A percentile compares a stretch with the other conserved stretches of the same genome.
These are phyloP conservation scores for Quercus phellos DNA, from an alignment of 331 rosid species.

Conservation along the genomic window DNA sequence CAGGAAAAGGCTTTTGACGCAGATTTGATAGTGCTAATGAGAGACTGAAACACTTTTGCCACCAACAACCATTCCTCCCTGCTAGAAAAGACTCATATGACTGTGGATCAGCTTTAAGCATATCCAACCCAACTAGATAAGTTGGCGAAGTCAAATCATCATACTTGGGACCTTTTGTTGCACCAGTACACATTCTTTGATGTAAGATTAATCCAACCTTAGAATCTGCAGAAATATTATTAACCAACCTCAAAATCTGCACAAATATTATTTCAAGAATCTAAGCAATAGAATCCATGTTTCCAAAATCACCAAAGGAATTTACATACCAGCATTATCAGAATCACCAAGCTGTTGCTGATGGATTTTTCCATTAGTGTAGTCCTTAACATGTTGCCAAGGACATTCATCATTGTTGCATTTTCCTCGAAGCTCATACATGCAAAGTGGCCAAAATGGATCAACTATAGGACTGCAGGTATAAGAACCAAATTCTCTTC, in stretches of 20 bases:
- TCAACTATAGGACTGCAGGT: slow-evolving; percentile 56
- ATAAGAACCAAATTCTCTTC: slow-evolving; percentile 56
- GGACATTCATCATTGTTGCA: slow-evolving; percentile 98
- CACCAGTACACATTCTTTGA: slow-evolving; percentile 35
- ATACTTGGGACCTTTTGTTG: slow-evolving; percentile 35
- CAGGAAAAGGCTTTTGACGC: slow-evolving; percentile 48
- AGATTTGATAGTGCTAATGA: slow-evolving; percentile 55
- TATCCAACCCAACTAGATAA: slow-evolving; percentile 70
- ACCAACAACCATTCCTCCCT: slow-evolving; percentile 45
- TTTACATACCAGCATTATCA: slow-evolving; percentile 54
- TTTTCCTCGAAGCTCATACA: slow-evolving; percentile 96
- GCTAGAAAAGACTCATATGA: slow-evolving; percentile 46
- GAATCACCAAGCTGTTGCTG: slow-evolving; percentile 33
- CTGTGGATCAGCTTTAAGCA: slow-evolving; percentile 54
- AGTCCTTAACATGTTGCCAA: slow-evolving; percentile 89
- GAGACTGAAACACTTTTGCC: slow-evolving; percentile 75
- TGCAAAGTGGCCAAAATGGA: slow-evolving; percentile 91
- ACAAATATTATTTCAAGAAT: slow-evolving; percentile 5
- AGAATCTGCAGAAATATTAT: slow-evolving; percentile 41
- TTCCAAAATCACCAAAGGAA: slow-evolving; percentile 12
- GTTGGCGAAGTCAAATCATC: slow-evolving; percentile 49
- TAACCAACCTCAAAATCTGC: neutral
- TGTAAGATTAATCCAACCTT: slow-evolving; percentile 33
- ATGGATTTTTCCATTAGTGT: slow-evolving; percentile 27
- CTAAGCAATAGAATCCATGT: slow-evolving; percentile 14